Percentiles rank a stretch among this genome's conserved stretches.
These are phyloP conservation scores for Penicillium daleae DNA, from an alignment of 495 filamentous ascomycete species.

Conservation along the genomic window DNA sequence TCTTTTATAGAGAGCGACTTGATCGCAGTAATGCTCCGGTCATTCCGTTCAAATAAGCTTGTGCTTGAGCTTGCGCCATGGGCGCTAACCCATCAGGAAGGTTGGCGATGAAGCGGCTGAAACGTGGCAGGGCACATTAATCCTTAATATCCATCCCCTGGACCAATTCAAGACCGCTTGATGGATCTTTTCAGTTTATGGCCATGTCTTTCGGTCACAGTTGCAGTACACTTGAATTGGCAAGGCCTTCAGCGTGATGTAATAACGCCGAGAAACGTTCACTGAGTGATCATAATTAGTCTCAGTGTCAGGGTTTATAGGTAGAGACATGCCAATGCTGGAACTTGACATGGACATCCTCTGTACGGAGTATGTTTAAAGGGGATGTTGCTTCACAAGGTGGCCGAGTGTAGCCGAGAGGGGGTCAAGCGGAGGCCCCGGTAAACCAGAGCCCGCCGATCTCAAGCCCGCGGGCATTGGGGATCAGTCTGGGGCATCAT, in stretches of 20 bases:
- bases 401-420: slow-evolving; percentile 22
- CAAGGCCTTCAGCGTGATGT: background rate
- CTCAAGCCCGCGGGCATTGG: slow-evolving; percentile 19
- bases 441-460: slow-evolving; percentile 11
- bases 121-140: background rate
- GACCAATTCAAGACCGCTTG: background rate
- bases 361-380: no score
- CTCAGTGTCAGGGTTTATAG: background rate
- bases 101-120: background rate
- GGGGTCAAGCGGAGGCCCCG: slow-evolving; percentile 11
- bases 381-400: background rate
- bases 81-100: background rate
- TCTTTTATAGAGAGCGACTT: background rate
- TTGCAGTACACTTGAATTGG: background rate
- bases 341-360: no score
- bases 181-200: background rate
- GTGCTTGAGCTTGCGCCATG: background rate
- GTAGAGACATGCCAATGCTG: background rate
- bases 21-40: background rate
- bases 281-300: background rate
- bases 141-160: background rate
- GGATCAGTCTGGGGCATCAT: slow-evolving; percentile 9
- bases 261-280: background rate
- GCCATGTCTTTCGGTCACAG: background rate
- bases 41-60: background rate